Evolutionary conservation across 1,284 basidiomycete genomes (phyloP).

Genomic region (Tylopilus sp.): DNA sequence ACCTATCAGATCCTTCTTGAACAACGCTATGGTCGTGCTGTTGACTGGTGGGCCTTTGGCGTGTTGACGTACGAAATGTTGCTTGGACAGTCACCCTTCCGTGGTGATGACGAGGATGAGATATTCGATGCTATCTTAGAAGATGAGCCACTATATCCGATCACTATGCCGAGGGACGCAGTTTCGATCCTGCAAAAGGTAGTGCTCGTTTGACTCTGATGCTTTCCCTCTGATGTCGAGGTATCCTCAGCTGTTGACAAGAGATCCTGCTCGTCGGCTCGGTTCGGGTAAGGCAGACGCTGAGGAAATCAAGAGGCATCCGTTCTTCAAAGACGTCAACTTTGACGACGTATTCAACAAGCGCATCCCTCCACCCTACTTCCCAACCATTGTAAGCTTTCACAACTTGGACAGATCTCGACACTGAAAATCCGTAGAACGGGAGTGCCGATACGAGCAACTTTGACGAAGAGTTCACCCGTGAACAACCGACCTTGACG

Average conservation of each 20-base stretch:
- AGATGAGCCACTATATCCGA: constrained; percentile 97
- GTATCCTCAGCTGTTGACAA: constrained; percentile 72
- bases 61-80: constrained; percentile 99
- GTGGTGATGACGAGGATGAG: constrained; percentile 99
- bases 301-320: constrained; percentile 95
- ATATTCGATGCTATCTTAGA: constrained; percentile 99
- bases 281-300: constrained; percentile 93
- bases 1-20: constrained; percentile 84
- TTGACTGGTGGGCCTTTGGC: constrained; percentile 99
- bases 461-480: constrained; percentile 96
- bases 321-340: constrained; percentile 97
- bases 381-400: constrained; percentile 83
- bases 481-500: constrained; percentile 94
- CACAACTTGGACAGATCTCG: background rate
- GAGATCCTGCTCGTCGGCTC: constrained; percentile 90
- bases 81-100: constrained; percentile 97
- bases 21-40: constrained; percentile 95
- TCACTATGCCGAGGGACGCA: constrained; percentile 99
- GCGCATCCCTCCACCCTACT: constrained; percentile 95
- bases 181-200: constrained; percentile 95
- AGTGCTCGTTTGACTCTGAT: background rate
- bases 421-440: constrained; percentile 43
- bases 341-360: constrained; percentile 96
- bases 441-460: constrained; percentile 80
- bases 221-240: constrained; percentile 8